phyloP scores from a whole-genome alignment of 352 stramenopile genomes.

The Phytophthora chlamydospora region DNA sequence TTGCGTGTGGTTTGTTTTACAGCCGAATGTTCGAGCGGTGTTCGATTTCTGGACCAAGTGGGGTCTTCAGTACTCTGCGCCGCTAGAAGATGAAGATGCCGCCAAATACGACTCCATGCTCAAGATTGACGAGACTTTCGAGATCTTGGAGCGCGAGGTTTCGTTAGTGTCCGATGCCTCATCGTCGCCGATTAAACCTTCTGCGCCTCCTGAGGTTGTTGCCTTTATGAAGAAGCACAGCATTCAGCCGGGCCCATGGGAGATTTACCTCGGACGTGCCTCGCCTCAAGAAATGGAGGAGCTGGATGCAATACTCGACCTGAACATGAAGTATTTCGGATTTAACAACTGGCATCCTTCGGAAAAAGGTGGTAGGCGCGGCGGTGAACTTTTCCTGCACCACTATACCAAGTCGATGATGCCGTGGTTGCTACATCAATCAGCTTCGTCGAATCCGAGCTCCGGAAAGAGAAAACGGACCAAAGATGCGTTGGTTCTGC shows the following conservation, averaged over 20 bases:
- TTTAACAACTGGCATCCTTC: constrained; percentile 79
- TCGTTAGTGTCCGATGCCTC: constrained; percentile 65
- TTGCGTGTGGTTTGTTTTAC: constrained; percentile 5
- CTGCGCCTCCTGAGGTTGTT: constrained; percentile 64
- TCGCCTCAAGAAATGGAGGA: constrained; percentile 74
- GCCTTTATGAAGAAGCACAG: constrained; percentile 81
- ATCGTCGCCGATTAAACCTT: constrained; percentile 70
- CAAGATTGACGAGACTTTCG: constrained; percentile 65
- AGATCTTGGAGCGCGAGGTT: constrained; percentile 66
- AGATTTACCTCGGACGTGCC: constrained; percentile 77
- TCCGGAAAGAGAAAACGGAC: constrained; percentile 58
- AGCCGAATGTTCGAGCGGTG: constrained; percentile 77
- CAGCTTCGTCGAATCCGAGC: constrained; percentile 52
- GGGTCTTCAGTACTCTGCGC: constrained; percentile 67
- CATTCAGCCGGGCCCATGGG: constrained; percentile 81
- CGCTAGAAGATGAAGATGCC: constrained; percentile 39
- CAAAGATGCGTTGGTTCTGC: constrained; percentile 63
- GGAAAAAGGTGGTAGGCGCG: constrained; percentile 70
- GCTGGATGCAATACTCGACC: constrained; percentile 61
- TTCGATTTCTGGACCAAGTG: constrained; percentile 88
- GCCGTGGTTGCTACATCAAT: constrained; percentile 69
- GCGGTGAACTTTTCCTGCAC: constrained; percentile 83
- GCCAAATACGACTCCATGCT: constrained; percentile 51
- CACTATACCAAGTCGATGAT: constrained; percentile 87
- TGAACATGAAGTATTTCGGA: constrained; percentile 81